These are phyloP conservation scores for Phytophthora megakarya DNA, from an alignment of 352 stramenopile genomes.

Conservation along the genomic window DNA sequence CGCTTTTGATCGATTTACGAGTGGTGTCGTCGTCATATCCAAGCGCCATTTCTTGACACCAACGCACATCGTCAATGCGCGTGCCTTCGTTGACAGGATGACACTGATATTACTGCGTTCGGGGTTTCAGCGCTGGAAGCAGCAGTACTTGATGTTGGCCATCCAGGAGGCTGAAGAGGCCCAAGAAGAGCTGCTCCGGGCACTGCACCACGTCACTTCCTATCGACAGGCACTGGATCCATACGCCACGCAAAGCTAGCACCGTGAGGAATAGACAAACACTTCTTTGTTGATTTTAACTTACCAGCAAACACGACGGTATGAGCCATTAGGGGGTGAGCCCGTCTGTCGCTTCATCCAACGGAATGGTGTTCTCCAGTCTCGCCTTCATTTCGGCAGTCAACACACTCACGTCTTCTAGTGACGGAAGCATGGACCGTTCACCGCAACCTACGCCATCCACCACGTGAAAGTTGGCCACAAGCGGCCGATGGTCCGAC, in stretches of 20 bases:
- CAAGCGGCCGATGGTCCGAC: conserved; percentile 75
- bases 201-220: conserved; percentile 44
- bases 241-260: conserved; percentile 11
- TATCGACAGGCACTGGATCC: conserved; percentile 45
- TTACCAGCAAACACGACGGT: conserved; percentile 29
- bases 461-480: conserved; percentile 64
- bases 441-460: conserved; percentile 16
- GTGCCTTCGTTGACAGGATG: conserved; percentile 38
- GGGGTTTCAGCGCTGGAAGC: conserved; percentile 57
- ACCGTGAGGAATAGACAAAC: conserved; percentile 26
- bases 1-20: conserved; percentile 26
- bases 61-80: conserved; percentile 22
- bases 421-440: conserved; percentile 4
- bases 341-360: conserved; percentile 34
- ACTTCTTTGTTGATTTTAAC: conserved; percentile 30
- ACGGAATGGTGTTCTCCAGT: conserved; percentile 16
- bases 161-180: conserved; percentile 47
- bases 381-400: conserved; percentile 33
- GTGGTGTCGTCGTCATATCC: background rate
- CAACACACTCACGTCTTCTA: conserved; percentile 28
- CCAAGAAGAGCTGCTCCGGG: conserved; percentile 49
- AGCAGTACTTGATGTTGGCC: conserved; percentile 49
- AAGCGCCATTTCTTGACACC: conserved; percentile 11
- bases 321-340: conserved; percentile 31
- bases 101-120: conserved; percentile 22